Evolutionary conservation across 2,329 filamentous ascomycete genomes (phyloP).

Genomic region (Piedraia hortae): DNA sequence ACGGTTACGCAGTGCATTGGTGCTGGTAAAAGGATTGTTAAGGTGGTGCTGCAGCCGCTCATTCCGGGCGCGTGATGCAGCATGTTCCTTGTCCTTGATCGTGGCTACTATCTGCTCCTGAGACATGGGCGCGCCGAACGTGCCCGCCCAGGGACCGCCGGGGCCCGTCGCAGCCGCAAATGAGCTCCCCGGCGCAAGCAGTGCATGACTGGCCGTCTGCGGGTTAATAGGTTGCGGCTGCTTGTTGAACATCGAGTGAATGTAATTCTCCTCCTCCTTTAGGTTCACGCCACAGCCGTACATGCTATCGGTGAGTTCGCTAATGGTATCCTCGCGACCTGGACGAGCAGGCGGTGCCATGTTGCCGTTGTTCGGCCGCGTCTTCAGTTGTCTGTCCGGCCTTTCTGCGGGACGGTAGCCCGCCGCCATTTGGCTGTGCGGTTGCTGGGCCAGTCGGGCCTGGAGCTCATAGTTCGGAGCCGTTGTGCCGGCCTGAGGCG

Average conservation of each 20-base stretch:
- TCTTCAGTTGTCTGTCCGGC: conserved; percentile 1
- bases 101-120: conserved; percentile 38
- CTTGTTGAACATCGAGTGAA: conserved; percentile 37
- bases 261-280: conserved; percentile 58
- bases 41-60: conserved; percentile 39
- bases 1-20: conserved; percentile 27
- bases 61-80: conserved; percentile 33
- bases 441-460: too few relatives aligned
- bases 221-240: conserved; percentile 13
- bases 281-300: conserved; percentile 68
- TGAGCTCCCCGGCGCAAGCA: conserved; percentile 16
- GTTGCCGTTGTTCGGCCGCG: too few relatives aligned
- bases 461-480: too few relatives aligned
- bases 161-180: conserved; percentile 12
- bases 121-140: conserved; percentile 23
- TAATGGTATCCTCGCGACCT: conserved; percentile 24
- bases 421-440: too few relatives aligned
- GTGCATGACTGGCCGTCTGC: conserved; percentile 12
- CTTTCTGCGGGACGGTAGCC: too few relatives aligned
- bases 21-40: conserved; percentile 42
- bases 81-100: conserved; percentile 36
- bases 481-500: too few relatives aligned
- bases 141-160: conserved; percentile 18
- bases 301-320: conserved; percentile 62
- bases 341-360: conserved; percentile 39